Evolutionary conservation across 1,284 basidiomycete species (phyloP), one percentile per base, ranked within the genome.

Genomic region (Exobasidium rhododendri): DNA sequence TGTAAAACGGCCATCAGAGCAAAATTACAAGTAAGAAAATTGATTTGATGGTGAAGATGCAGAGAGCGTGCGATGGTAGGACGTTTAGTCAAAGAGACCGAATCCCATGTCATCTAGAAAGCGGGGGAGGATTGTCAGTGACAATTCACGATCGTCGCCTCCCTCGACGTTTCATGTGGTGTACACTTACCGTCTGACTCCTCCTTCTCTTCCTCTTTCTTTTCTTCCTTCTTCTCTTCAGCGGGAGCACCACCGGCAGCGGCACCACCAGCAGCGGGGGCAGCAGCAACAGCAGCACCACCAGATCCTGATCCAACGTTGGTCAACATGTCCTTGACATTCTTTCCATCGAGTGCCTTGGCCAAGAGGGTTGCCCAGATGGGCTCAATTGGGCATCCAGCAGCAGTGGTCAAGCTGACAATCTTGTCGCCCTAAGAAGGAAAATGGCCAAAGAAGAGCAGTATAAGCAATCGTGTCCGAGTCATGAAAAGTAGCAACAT

Each of bases 281-380:
- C 85, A 61, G 85, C 85, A 46, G 83, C 86, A 57, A 83, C 86
- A 53, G 66, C 82, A 40, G 69, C 67, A 44, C 72, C 85, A 53
- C 71, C 92, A 77, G 89, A 89, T 72, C 90, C 89, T 57, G 88
- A 84, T 75, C 91, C 90, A 70, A 94, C 89, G 84, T 92, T 94
- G 71, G 90, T 90, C 65, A 97, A 86, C 70, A 98, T 85, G 59
- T 94, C 92, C 84, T 93, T 97, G 80, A 97, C 86, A 83, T 97
- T 88, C 86, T 96, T 97, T 78, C 94, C 94, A 84, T 96, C 94
- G 59, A 98, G 88, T 43, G 94, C 94, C 83, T 97, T 98, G 74
- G 94, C 89, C 79, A 98, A 89, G 75, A 98, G 89, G 53, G 88
- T 83, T 66, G 94, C 93, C 94, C 94, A 98, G 85, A 98, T 98